Evolutionary conservation across 176 grass and related monocot species (phyloP), one percentile per base, ranked within the genome.

Genomic region (Musa beccarii): DNA sequence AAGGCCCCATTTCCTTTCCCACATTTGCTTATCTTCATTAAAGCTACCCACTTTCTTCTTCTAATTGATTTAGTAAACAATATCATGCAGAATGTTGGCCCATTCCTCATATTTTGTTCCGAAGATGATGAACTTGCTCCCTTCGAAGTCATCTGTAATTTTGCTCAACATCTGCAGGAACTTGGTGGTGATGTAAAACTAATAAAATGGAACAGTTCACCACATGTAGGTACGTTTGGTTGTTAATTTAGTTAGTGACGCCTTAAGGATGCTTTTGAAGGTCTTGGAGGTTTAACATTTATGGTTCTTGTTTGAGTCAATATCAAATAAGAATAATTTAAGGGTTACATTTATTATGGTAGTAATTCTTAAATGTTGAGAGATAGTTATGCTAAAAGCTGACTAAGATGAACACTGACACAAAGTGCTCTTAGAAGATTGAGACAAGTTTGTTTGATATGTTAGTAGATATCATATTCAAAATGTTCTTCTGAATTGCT

Each of bases 31-130:
- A 34, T 23, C 71, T 67, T 84, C n/a, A 25, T 24, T 12, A 50
- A 64, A 69, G 53, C 66, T 59, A 75, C 3, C n/a, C 71, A 52
- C 22, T 71, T 65, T 23, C 29, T 28, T 11, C 68, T 53, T 15
- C 53, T 13, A 71, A 64, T 83, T 57, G 59, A 29, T 51, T 28
- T 6, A 29, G 52, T 54, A 62, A 13, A 53, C 34, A 62, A 26
- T 82, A 62, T 34, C 66, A 68, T 82, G 75, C 88, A 97, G 94
- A 84, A 89, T 86, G 72, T 84, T 23, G 94, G 94, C 17, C 90
- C 90, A 13, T 84, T 93, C 75, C 81, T 93, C n/a, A 91, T 97
- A 84, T 76, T 97, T 28, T 97, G 94, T 83, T 97, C 94, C 8
- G 94, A 93, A 78, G 88, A 90, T 79, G 94, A 98, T 79, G 78